Evolutionary conservation across 75 land plant species (phyloP), one percentile per base, ranked within the genome.

Genomic region (Cryptomeria japonica): DNA sequence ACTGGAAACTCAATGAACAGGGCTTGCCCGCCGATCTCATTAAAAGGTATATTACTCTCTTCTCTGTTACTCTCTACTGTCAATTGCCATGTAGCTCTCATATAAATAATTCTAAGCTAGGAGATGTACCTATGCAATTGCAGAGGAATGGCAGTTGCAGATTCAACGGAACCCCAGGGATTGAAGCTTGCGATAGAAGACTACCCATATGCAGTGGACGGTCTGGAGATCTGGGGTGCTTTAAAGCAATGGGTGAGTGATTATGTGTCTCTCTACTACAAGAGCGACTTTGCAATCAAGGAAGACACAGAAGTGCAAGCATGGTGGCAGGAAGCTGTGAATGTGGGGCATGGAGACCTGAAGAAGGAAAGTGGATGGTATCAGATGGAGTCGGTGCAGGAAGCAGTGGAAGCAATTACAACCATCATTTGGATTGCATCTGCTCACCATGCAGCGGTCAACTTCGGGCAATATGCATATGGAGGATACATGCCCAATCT

Each of bases 111-210:
- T 1, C 2, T 28, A 6, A 72, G 75, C 10, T 28, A 31, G 6
- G 75, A 72, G 5, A 28, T 9, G 6, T 72, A 2, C 3, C 46
- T 44, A 5, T n/a, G n/a, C n/a, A n/a, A n/a, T 44, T 78, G 80
- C 91, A 93, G 92, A 86, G 94, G 94, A 4, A 94, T 94, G 93
- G 95, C 93, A 3, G 92, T 87, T 32, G 80, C 88, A 55, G 93
- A 92, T 46, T 80, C 92, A 16, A 72, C 88, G 16, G 92, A 92
- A 53, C 88, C 88, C 75, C 91, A 92, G 44, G 91, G 91, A 19
- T 16, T 84, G 34, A 84, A 32, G 56, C 85, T 84, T 12, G 85
- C 31, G 56, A 90, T 90, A 18, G 87, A 86, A 53, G 93, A 92
- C 51, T 49, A 49, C 12, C 51, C 51, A 0, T 49, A 49, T 49